These are phyloP conservation scores for Rhodotorula sp. DNA, from an alignment of 1,284 basidiomycete species.

Conservation along the genomic window DNA sequence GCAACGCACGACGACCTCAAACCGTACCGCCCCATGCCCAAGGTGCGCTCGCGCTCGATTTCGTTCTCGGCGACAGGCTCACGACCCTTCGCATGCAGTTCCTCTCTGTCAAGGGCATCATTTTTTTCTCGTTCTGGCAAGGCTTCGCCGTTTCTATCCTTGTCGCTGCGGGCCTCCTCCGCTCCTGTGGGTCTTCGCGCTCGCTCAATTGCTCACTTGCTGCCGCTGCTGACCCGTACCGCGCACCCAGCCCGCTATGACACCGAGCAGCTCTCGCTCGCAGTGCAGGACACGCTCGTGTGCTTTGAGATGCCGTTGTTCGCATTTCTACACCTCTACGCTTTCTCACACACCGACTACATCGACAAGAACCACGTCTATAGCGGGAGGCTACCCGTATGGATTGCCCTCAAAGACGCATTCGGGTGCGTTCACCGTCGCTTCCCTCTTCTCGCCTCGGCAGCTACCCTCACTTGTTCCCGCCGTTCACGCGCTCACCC, in stretches of 20 bases:
- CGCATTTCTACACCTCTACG: constrained; percentile 76
- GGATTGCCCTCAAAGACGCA: constrained; percentile 76
- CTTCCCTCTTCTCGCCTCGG: neutral
- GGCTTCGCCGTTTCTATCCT: constrained; percentile 81
- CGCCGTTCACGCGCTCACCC: no score
- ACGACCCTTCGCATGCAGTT: constrained; percentile 65
- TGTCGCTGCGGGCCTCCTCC: constrained; percentile 77
- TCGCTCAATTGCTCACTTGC: constrained; percentile 54
- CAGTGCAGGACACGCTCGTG: constrained; percentile 84
- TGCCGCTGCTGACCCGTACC: neutral
- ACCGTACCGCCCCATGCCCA: constrained; percentile 70
- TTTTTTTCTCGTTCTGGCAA: constrained; percentile 98
- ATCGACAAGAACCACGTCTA: constrained; percentile 64
- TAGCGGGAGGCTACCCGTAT: constrained; percentile 82
- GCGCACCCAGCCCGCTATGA: constrained; percentile 70
- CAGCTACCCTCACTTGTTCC: neutral
- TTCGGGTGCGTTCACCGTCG: constrained; percentile 21
- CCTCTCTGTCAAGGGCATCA: constrained; percentile 93
- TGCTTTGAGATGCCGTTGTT: constrained; percentile 98
- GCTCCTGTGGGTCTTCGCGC: constrained; percentile 52
- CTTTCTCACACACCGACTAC: constrained; percentile 64
- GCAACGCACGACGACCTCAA: constrained; percentile 81
- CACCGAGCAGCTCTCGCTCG: constrained; percentile 89
- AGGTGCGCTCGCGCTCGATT: constrained; percentile 3
- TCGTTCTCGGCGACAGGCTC: neutral